These are phyloP conservation scores for Fusarium sp. DNA, from an alignment of 2,329 filamentous ascomycete genomes.

Conservation along the genomic window DNA sequence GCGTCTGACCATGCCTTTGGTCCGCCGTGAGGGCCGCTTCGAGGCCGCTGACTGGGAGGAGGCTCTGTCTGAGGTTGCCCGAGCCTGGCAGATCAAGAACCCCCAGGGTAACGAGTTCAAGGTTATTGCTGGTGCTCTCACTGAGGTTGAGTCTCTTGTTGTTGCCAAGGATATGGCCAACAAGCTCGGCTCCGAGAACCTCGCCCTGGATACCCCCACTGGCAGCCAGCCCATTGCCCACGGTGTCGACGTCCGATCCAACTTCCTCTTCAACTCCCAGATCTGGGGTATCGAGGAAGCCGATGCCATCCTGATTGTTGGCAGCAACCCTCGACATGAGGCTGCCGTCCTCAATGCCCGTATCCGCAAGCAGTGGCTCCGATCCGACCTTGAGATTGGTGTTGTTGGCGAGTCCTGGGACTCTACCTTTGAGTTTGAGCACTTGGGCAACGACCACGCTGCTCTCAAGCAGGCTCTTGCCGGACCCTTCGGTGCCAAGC, in stretches of 20 bases:
- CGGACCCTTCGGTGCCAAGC: slow-evolving; percentile 92
- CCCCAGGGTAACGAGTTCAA: slow-evolving; percentile 96
- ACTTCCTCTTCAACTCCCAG: slow-evolving; percentile 96
- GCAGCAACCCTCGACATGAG: slow-evolving; percentile 95
- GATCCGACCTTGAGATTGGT: slow-evolving; percentile 92
- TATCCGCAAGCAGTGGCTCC: slow-evolving; percentile 97
- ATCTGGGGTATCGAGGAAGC: slow-evolving; percentile 95
- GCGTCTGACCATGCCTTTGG: slow-evolving; percentile 89
- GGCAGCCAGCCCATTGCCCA: slow-evolving; percentile 89
- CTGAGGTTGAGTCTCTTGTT: slow-evolving; percentile 92
- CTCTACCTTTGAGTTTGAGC: slow-evolving; percentile 95
- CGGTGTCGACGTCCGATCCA: slow-evolving; percentile 92
- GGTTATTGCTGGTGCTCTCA: slow-evolving; percentile 89
- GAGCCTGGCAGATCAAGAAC: slow-evolving; percentile 81
- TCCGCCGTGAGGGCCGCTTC: slow-evolving; percentile 91
- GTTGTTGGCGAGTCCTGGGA: slow-evolving; percentile 92
- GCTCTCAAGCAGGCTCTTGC: slow-evolving; percentile 87
- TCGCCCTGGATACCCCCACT: slow-evolving; percentile 89
- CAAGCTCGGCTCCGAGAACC: slow-evolving; percentile 94
- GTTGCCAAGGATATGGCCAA: slow-evolving; percentile 98
- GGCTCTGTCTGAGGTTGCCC: slow-evolving; percentile 86
- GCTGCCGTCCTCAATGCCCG: slow-evolving; percentile 95
- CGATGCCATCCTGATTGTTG: slow-evolving; percentile 90
- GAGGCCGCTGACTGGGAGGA: slow-evolving; percentile 96
- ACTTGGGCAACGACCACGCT: slow-evolving; percentile 82